Evolutionary conservation across 345 rosid species (phyloP), one percentile per base, ranked within the genome.

Genomic region (Crucihimalaya himalaica): DNA sequence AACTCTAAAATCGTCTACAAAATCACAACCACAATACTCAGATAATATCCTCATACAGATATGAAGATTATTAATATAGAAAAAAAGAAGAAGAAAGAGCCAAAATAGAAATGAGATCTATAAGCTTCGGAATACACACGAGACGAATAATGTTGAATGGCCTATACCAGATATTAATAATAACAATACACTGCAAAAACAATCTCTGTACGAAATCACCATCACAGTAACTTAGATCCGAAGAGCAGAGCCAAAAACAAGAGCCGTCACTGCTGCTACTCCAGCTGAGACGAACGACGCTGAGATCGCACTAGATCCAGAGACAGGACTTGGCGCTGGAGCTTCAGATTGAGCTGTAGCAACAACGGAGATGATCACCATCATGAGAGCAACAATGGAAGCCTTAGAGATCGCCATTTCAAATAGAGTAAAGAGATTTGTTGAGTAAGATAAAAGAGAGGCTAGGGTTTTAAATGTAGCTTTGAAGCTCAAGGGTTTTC

Each of bases 281-380:
- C 70, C 77, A 27, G 81, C 87, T 0, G 81, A 65, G 10, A 66
- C 81, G 35, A 86, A 5, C 0, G 91, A 78, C 1, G 91, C 78
- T 0, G 82, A 63, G 74, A 85, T 47, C 21, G 78, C 19, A 57
- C 75, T 78, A n/a, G 91, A 84, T 18, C 83, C 87, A 10, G 93
- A 81, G 5, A 45, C 7, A 4, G 92, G 92, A 23, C 82, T 70
- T 0, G 91, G 90, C 0, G 96, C 90, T 3, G 93, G 91, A 6
- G 93, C 69, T 4, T 78, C 82, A 0, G 79, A 82, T 6, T 85
- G 87, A 50, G 81, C 88, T 0, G 84, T 46, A 18, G 82, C 84
- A 9, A 79, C 35, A 21, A 75, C 74, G 31, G 82, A 81, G 56
- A 84, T 6, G 35, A 85, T 50, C 21, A 75, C 62, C 0, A 78